phyloP scores from a whole-genome alignment of 1,139 yeast genomes.

The Torulaspora pretoriensis region DNA sequence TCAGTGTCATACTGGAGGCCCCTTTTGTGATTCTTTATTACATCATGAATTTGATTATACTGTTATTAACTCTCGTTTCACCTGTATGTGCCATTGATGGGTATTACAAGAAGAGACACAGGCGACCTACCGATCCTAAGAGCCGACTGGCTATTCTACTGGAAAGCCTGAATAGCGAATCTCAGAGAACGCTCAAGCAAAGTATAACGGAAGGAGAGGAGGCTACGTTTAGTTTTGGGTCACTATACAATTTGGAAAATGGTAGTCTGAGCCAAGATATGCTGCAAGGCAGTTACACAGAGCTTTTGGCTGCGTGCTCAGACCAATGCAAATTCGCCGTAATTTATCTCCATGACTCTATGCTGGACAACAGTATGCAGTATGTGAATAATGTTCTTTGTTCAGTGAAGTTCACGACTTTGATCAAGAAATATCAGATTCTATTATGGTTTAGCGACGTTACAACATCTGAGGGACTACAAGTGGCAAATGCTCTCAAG shows the following conservation, averaged over 20 bases:
- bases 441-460: conserved; percentile 89
- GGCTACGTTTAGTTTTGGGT: conserved; percentile 20
- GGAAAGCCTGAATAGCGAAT: conserved; percentile 20
- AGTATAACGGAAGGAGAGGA: conserved; percentile 6
- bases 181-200: conserved; percentile 6
- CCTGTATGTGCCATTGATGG: conserved; percentile 24
- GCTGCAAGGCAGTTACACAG: conserved; percentile 29
- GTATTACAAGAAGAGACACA: conserved; percentile 25
- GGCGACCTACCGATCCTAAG: conserved; percentile 16
- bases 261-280: conserved; percentile 20
- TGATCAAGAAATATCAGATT: conserved; percentile 48
- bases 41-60: conserved; percentile 16
- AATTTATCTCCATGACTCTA: conserved; percentile 69
- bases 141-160: conserved; percentile 19
- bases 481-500: conserved; percentile 70
- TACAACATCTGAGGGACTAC: conserved; percentile 69
- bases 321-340: conserved; percentile 49
- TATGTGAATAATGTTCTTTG: conserved; percentile 58
- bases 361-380: conserved; percentile 56
- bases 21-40: conserved; percentile 28
- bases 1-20: conserved; percentile 8
- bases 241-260: conserved; percentile 26
- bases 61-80: conserved; percentile 18
- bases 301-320: conserved; percentile 25
- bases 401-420: conserved; percentile 47